Base-by-base conservation (phyloP, 805 yeast species). In the Komagataella kurtzmanii region DNA sequence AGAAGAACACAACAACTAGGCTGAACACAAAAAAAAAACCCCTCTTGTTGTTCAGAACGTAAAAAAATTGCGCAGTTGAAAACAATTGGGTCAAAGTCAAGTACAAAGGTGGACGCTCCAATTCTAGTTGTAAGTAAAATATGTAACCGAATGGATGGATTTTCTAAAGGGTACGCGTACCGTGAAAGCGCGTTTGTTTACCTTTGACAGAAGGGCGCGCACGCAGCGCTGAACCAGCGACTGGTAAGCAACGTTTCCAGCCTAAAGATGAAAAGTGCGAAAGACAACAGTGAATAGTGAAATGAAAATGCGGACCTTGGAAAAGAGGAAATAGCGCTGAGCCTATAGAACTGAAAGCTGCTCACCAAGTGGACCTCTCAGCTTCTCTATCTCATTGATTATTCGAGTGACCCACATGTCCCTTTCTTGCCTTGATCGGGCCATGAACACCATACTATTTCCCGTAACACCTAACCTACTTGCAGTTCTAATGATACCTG, bases 401-500 rank as follows among this genome's bases (percentile, higher is more conserved):
- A 78, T 62, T 47, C 64, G 63, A 7, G 68, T 59, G 3, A 86
- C 90, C 98, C 98, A 90, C 36, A 78, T 55, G 59, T 91, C 97
- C 51, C 90, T 71, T 58, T 88, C 96, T 55, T 84, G 84, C 45
- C 91, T 68, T 1, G 96, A 86, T 48, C 89, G 66, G 7, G 96
- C 83, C 77, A 88, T 74, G 61, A 90, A 89, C 2, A 85, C 82
- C 68, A 85, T 70, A 47, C 81, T 74, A 50, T 72, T 72, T 1
- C 96, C 93, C 1, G 82, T 75, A 2, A 79, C 76, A 4, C 90
- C 91, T 44, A 85, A 64, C 51, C 77, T 73, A 17, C 75, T 69
- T 3, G 75, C 75, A 60, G 77, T 64, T 49, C 64, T 74, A 4
- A 75, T 51, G 24, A 74, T 53, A 0, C 76, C 73, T 3, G 36